Evolutionary conservation across 139 green algal genomes (phyloP).

Genomic region (Gonium pectorale): DNA sequence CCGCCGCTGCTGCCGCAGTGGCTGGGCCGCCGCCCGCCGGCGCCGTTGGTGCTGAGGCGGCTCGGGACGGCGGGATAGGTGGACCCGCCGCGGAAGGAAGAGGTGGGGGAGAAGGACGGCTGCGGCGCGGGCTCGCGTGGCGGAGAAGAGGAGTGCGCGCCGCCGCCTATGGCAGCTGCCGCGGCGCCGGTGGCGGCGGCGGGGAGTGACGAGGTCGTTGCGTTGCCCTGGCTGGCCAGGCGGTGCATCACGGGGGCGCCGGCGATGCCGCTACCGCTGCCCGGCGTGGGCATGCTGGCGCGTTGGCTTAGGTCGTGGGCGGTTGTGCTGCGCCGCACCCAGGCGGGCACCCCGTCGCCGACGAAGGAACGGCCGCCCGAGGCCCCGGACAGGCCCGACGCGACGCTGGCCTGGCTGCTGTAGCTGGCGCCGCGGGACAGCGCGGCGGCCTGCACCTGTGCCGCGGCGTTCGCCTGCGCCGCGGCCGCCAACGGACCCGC

Average conservation of each 20-base stretch:
- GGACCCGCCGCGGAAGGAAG: background rate
- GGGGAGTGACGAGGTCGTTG: background rate
- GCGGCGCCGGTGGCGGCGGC: background rate
- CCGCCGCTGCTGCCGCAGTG: no score
- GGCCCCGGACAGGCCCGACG: background rate
- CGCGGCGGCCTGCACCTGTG: background rate
- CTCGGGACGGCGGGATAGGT: constrained; percentile 5
- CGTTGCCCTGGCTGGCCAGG: background rate
- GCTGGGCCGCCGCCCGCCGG: no score
- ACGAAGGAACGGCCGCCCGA: background rate
- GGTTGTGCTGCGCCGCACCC: constrained; percentile 2
- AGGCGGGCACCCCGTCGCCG: background rate
- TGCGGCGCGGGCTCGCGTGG: constrained; percentile 2
- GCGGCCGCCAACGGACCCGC: background rate
- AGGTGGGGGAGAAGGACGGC: background rate
- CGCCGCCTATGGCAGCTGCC: background rate
- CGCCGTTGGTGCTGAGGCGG: constrained; percentile 26
- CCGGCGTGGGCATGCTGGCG: background rate
- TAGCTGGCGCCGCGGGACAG: background rate
- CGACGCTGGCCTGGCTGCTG: background rate
- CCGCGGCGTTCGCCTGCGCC: constrained; percentile 2
- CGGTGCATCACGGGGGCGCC: constrained; percentile 14
- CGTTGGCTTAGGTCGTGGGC: constrained; percentile 16
- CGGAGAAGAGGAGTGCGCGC: background rate
- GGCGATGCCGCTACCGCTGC: constrained; percentile 8